These are phyloP conservation scores for Coriolopsis trogii DNA, from an alignment of 1,284 basidiomycete genomes.

Conservation along the genomic window DNA sequence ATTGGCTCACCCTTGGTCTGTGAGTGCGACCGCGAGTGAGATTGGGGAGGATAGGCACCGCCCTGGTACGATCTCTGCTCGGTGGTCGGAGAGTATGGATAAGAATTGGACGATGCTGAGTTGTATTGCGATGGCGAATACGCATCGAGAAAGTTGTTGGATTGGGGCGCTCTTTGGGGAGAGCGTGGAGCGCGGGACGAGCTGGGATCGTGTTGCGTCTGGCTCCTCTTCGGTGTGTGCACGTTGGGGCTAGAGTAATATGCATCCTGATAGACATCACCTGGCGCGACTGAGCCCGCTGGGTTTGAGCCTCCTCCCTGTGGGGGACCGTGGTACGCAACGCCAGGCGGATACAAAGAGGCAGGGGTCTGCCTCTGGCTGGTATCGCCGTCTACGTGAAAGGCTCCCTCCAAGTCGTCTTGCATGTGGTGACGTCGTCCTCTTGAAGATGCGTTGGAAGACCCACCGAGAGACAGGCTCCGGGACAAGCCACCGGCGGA, in stretches of 20 bases:
- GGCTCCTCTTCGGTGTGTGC: conserved; percentile 58
- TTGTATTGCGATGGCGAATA: conserved; percentile 65
- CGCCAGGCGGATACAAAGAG: conserved; percentile 62
- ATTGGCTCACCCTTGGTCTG: conserved; percentile 57
- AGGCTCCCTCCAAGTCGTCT: conserved; percentile 76
- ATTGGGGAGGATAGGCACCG: conserved; percentile 43
- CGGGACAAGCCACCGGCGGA: conserved; percentile 55
- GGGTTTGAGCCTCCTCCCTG: conserved; percentile 22
- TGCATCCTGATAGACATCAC: conserved; percentile 62
- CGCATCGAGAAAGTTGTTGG: conserved; percentile 57
- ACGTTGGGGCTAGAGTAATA: conserved; percentile 57
- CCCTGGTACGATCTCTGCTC: conserved; percentile 45
- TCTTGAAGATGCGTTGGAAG: conserved; percentile 34
- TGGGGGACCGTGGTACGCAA: conserved; percentile 54
- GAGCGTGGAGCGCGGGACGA: conserved; percentile 56
- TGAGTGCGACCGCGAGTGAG: conserved; percentile 63
- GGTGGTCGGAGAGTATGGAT: conserved; percentile 53
- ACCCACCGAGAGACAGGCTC: conserved; percentile 63
- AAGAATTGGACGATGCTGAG: conserved; percentile 54
- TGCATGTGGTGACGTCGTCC: conserved; percentile 45
- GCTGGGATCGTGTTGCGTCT: conserved; percentile 53
- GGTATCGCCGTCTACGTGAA: conserved; percentile 51
- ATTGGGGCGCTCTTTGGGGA: conserved; percentile 53
- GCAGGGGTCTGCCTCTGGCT: conserved; percentile 39
- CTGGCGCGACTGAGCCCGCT: conserved; percentile 38